A percentile compares a stretch with the other conserved stretches of the same genome.
Conservation (phyloP, 306 rosid genomes). For the Abrus pulchellus region DNA sequence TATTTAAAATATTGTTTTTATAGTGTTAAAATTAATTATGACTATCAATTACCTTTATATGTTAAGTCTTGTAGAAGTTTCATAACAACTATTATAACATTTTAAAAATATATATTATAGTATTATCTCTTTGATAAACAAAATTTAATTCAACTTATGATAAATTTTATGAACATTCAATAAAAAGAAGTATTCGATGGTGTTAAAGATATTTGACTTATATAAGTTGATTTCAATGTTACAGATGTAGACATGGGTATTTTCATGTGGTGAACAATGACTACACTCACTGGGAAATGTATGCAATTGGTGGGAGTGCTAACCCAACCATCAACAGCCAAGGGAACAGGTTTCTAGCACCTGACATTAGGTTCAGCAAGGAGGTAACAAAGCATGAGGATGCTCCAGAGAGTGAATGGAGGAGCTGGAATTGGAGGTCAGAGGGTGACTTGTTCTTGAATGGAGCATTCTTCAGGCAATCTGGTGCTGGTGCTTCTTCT, state of each 20-base stretch:
- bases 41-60: no score
- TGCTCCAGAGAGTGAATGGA: constrained; percentile 74
- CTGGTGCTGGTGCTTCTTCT: constrained; percentile 74
- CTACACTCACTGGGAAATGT: constrained; percentile 97
- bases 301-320: constrained; percentile 94
- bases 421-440: constrained; percentile 87
- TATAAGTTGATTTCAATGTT: background rate
- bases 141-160: no score
- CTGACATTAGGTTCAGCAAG: constrained; percentile 63
- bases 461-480: constrained; percentile 78
- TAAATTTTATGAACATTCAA: background rate
- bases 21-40: no score
- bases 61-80: no score
- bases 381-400: constrained; percentile 89
- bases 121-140: no score
- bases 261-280: constrained; percentile 96
- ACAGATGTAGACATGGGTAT: constrained; percentile 89
- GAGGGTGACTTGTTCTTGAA: constrained; percentile 85
- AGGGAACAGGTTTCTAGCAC: constrained; percentile 87
- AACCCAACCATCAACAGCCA: constrained; percentile 86
- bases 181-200: background rate
- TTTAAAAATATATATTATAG: no score
- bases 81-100: no score
- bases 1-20: no score
- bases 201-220: background rate